A percentile compares a stretch with the other conserved stretches of the same genome.
These are phyloP conservation scores for Dendrobium chrysotoxum DNA, from an alignment of 106 monocot species.

Conservation along the genomic window DNA sequence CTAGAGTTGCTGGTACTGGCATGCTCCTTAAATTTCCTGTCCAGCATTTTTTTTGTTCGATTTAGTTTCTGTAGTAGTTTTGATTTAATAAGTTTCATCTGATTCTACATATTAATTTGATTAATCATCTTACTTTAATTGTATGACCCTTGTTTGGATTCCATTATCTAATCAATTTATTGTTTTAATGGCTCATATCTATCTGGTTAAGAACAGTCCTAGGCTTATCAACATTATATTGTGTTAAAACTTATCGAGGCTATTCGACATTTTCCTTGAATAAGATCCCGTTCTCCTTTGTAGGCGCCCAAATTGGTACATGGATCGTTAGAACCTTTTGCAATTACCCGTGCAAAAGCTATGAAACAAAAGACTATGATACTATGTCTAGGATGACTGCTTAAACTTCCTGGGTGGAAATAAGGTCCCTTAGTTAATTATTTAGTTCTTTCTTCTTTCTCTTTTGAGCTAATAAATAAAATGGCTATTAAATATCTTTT, in stretches of 20 bases:
- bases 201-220: neutral
- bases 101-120: neutral
- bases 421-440: neutral
- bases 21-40: neutral
- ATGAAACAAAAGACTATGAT: neutral
- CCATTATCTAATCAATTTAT: neutral
- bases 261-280: neutral
- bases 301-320: neutral
- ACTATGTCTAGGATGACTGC: neutral
- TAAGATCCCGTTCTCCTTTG: neutral
- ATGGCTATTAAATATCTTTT: neutral
- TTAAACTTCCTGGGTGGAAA: neutral
- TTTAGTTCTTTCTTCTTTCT: no score
- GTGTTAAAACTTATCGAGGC: neutral
- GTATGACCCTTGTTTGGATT: neutral
- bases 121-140: neutral
- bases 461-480: no score
- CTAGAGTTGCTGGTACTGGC: constrained; percentile 67
- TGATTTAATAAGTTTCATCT: neutral
- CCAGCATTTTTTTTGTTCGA: neutral
- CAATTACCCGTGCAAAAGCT: neutral
- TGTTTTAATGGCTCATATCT: neutral
- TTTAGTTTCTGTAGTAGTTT: neutral
- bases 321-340: neutral
- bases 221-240: neutral